These are phyloP conservation scores for Eutypella sp. DNA, from an alignment of 2,329 filamentous ascomycete genomes.

Conservation along the genomic window DNA sequence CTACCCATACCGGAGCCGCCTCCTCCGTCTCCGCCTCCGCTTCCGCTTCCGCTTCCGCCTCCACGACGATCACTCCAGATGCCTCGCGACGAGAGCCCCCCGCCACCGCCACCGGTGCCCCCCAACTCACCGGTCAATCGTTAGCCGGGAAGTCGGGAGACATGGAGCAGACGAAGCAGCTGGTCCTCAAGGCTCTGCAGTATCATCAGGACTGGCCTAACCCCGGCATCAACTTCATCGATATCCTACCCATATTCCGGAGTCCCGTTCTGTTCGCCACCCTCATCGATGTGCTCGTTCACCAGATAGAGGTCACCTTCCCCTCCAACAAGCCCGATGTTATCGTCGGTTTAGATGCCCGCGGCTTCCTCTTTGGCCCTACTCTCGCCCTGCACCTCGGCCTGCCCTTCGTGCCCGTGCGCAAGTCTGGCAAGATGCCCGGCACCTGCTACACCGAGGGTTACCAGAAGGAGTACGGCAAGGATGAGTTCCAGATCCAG, in stretches of 20 bases:
- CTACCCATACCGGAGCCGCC: constrained; percentile 24
- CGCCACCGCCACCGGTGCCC: constrained; percentile 55
- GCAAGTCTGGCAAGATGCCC: constrained; percentile 94
- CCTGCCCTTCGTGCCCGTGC: constrained; percentile 84
- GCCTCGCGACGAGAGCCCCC: constrained; percentile 60
- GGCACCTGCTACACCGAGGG: constrained; percentile 79
- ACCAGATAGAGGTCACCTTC: constrained; percentile 67
- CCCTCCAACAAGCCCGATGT: constrained; percentile 69
- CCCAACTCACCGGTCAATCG: constrained; percentile 65
- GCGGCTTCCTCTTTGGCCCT: constrained; percentile 93
- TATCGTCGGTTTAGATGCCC: constrained; percentile 86
- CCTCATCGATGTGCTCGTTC: constrained; percentile 78
- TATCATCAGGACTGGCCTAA: constrained; percentile 90
- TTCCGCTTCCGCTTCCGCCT: constrained; percentile 8
- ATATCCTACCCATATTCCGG: constrained; percentile 95
- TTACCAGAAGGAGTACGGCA: constrained; percentile 94
- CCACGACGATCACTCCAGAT: constrained; percentile 40
- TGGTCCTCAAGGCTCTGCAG: constrained; percentile 67
- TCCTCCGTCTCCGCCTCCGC: too few relatives aligned
- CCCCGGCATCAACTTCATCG: constrained; percentile 91
- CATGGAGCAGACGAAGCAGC: constrained; percentile 27
- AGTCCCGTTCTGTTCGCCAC: constrained; percentile 66
- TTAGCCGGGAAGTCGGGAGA: constrained; percentile 37
- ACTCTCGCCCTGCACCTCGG: constrained; percentile 77
- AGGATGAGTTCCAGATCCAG: constrained; percentile 96